These are phyloP conservation scores for Tolypocladium ovalisporum DNA, from an alignment of 2,329 filamentous ascomycete species.

Conservation along the genomic window DNA sequence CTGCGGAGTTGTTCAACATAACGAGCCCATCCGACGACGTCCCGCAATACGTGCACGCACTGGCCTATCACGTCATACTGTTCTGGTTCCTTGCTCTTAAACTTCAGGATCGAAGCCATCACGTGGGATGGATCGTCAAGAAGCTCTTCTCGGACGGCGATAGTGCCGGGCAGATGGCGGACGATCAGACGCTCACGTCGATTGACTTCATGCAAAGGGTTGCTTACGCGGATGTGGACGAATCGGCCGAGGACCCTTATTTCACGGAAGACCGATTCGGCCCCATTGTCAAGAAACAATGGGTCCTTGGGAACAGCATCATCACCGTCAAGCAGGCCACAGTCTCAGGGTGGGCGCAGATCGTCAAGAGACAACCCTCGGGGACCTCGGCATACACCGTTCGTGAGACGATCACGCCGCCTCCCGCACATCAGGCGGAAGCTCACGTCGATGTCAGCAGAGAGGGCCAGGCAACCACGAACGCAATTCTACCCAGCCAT, in stretches of 20 bases:
- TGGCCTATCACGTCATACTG: slow-evolving; percentile 90
- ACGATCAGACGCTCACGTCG: slow-evolving; percentile 88
- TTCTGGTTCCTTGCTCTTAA: slow-evolving; percentile 95
- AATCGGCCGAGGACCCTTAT: slow-evolving; percentile 55
- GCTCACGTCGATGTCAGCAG: slow-evolving; percentile 35
- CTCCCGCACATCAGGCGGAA: slow-evolving; percentile 44
- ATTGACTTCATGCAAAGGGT: slow-evolving; percentile 91
- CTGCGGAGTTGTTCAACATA: slow-evolving; percentile 9
- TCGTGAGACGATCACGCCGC: slow-evolving; percentile 47
- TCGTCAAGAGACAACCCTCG: slow-evolving; percentile 63
- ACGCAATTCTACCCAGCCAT: slow-evolving; percentile 61
- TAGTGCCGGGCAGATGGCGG: slow-evolving; percentile 58
- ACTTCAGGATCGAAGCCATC: slow-evolving; percentile 68
- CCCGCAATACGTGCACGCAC: slow-evolving; percentile 84
- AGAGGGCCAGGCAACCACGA: slow-evolving; percentile 41
- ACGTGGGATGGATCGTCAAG: slow-evolving; percentile 84
- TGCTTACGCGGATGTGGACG: slow-evolving; percentile 74
- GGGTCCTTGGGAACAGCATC: slow-evolving; percentile 64
- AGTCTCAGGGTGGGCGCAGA: slow-evolving; percentile 55
- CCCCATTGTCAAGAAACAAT: slow-evolving; percentile 54
- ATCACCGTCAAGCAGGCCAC: slow-evolving; percentile 64
- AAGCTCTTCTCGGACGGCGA: slow-evolving; percentile 71
- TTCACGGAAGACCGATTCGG: slow-evolving; percentile 57
- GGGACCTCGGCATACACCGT: slow-evolving; percentile 50
- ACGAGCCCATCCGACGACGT: slow-evolving; percentile 53